phyloP scores from a whole-genome alignment of 768 basidiomycete genomes.

The Saitozyma podzolica region DNA sequence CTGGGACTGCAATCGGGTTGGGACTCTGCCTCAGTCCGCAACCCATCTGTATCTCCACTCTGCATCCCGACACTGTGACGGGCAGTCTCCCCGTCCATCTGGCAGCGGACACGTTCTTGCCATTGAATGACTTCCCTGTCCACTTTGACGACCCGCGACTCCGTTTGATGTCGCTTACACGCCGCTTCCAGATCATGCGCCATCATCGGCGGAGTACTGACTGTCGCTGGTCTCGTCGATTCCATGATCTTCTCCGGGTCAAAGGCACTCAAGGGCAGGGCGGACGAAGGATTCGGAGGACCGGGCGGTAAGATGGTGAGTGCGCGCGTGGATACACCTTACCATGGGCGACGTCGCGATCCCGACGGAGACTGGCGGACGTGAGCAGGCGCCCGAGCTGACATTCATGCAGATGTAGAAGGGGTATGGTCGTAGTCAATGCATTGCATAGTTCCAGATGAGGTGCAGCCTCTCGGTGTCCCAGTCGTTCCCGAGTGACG shows the following conservation, averaged over 20 bases:
- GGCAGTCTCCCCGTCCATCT: neutral
- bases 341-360: too few species aligned
- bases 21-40: neutral
- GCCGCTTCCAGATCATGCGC: slow-evolving; percentile 74
- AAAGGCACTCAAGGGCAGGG: slow-evolving; percentile 60
- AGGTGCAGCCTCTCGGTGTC: too few species aligned
- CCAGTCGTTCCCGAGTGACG: too few species aligned
- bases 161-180: too few species aligned
- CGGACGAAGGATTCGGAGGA: slow-evolving; percentile 44
- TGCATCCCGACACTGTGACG: neutral
- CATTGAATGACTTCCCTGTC: too few species aligned
- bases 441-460: neutral
- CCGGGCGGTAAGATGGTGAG: slow-evolving; percentile 49
- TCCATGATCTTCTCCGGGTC: slow-evolving; percentile 80
- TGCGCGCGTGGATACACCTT: neutral
- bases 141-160: too few species aligned
- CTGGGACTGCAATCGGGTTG: neutral
- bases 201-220: slow-evolving; percentile 94
- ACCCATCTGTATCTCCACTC: neutral
- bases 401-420: neutral
- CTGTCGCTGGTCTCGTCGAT: slow-evolving; percentile 86
- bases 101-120: neutral
- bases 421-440: neutral
- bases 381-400: too few species aligned
- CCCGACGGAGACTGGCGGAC: too few species aligned